Percentiles rank a stretch among this genome's conserved stretches.
Evolutionary conservation across 2,329 filamentous ascomycete genomes (phyloP).

Genomic region (Pseudocercospora ulei): DNA sequence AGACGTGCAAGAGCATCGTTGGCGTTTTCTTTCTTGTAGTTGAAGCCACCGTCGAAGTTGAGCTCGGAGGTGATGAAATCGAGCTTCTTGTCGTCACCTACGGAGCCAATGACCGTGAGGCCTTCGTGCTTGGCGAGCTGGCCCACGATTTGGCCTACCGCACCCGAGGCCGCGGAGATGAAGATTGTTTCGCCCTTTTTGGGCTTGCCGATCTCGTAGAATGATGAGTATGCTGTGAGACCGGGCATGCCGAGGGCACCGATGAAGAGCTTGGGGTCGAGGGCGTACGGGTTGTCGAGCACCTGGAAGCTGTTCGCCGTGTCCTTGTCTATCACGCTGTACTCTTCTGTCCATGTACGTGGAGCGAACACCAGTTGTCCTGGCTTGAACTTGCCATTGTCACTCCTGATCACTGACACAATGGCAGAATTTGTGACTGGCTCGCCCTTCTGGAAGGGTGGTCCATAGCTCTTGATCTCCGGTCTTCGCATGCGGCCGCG

Average conservation of each 20-base stretch:
- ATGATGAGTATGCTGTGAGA: slow-evolving; percentile 62
- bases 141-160: slow-evolving; percentile 72
- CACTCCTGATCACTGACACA: slow-evolving; percentile 61
- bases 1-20: slow-evolving; percentile 58
- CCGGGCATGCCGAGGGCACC: slow-evolving; percentile 72
- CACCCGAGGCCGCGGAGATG: slow-evolving; percentile 67
- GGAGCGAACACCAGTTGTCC: slow-evolving; percentile 56
- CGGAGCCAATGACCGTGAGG: slow-evolving; percentile 66
- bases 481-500: slow-evolving; percentile 66
- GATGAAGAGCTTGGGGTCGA: slow-evolving; percentile 59
- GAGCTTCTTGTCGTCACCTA: slow-evolving; percentile 70
- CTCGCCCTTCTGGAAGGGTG: slow-evolving; percentile 52
- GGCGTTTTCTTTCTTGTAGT: slow-evolving; percentile 76
- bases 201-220: slow-evolving; percentile 66
- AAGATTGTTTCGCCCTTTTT: slow-evolving; percentile 74
- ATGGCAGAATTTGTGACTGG: slow-evolving; percentile 57
- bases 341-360: slow-evolving; percentile 45
- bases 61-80: slow-evolving; percentile 62
- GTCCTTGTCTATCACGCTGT: slow-evolving; percentile 49
- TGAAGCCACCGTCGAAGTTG: slow-evolving; percentile 65
- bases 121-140: slow-evolving; percentile 76
- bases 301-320: slow-evolving; percentile 41
- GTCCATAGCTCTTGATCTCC: slow-evolving; percentile 57
- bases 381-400: slow-evolving; percentile 51
- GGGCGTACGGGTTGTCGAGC: slow-evolving; percentile 58